Evolutionary conservation across 1,284 basidiomycete species (phyloP), one percentile per base, ranked within the genome.

Genomic region (Mycosarcoma maydis): DNA sequence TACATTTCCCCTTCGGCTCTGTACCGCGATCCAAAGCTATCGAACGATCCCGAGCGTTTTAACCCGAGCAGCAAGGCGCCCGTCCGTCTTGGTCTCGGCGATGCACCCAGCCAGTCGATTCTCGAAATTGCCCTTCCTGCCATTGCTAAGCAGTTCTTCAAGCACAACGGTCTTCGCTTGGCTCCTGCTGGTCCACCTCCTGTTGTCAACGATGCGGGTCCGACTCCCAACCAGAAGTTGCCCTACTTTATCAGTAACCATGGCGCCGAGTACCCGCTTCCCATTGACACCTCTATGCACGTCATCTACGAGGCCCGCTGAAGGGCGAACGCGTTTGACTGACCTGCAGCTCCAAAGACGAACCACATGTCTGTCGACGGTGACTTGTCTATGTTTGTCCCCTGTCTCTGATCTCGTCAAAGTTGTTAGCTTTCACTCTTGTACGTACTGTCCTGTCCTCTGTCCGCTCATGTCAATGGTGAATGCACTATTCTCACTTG

Each of bases 91-190:
- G 69, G 69, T 29, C 64, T 72, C 22, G 69, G 69, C 22, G 69
- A 72, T 20, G 22, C 55, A 7, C 55, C 64, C 13, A 59, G 48
- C 4, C 69, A 72, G 42, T 33, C 46, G 20, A 53, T 72, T 33
- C 64, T 68, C 44, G 64, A 72, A 13, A 45, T 60, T 7, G 48
- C 64, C 2, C 53, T 72, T 20, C 69, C 69, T 17, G 64, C 59
- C 33, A 62, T 72, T 13, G 69, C 64, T 20, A 64, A 58, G 44
- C 54, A 66, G 38, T 62, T 71, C 38, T 64, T 72, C 55, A 62
- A 64, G 55, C 55, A 59, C 23, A 23, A 39, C 11, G 42, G 48
- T 20, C 55, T 72, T 19, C 42, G 55, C 37, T 53, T 68, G 51
- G 69, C 64, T 16, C 55, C 69, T 13, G n/a, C 55, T 17, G 55